These are phyloP conservation scores for Pichia sp. DNA, from an alignment of 1,139 yeast species.

Conservation along the genomic window DNA sequence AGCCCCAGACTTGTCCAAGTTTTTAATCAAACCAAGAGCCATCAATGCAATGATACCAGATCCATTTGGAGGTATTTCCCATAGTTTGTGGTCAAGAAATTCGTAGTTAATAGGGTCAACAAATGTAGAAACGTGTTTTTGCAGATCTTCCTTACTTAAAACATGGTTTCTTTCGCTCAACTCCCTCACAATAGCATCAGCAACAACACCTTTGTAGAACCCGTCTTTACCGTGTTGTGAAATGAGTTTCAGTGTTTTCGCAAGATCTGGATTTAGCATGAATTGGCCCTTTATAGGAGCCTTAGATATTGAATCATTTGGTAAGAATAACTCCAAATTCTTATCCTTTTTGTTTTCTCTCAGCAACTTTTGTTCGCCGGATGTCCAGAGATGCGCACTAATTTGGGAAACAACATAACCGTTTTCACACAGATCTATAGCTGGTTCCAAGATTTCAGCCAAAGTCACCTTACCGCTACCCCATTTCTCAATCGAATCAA, in stretches of 20 bases:
- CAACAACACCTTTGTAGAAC: conserved; percentile 65
- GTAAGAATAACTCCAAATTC: conserved; percentile 39
- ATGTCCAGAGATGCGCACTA: conserved; percentile 51
- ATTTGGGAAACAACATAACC: conserved; percentile 67
- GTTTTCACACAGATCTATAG: conserved; percentile 61
- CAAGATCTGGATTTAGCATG: conserved; percentile 49
- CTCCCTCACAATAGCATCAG: conserved; percentile 57
- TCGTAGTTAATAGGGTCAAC: conserved; percentile 58
- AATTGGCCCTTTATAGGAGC: conserved; percentile 63
- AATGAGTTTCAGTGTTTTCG: conserved; percentile 48
- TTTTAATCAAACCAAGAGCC: conserved; percentile 61
- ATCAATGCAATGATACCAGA: conserved; percentile 72
- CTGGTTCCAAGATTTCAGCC: conserved; percentile 60
- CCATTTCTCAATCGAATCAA: conserved; percentile 63
- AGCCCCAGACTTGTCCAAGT: conserved; percentile 44
- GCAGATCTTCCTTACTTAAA: conserved; percentile 52
- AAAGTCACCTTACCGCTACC: conserved; percentile 66
- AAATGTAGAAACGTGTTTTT: conserved; percentile 50
- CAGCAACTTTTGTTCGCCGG: conserved; percentile 37
- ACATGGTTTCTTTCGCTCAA: conserved; percentile 53
- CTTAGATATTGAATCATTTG: conserved; percentile 30
- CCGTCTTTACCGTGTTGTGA: conserved; percentile 59
- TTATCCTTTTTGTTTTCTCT: conserved; percentile 35
- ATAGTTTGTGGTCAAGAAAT: conserved; percentile 44
- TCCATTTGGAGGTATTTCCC: conserved; percentile 84